Conservation (phyloP, 805 yeast genomes). For the Nakazawaea laoshanensis region DNA sequence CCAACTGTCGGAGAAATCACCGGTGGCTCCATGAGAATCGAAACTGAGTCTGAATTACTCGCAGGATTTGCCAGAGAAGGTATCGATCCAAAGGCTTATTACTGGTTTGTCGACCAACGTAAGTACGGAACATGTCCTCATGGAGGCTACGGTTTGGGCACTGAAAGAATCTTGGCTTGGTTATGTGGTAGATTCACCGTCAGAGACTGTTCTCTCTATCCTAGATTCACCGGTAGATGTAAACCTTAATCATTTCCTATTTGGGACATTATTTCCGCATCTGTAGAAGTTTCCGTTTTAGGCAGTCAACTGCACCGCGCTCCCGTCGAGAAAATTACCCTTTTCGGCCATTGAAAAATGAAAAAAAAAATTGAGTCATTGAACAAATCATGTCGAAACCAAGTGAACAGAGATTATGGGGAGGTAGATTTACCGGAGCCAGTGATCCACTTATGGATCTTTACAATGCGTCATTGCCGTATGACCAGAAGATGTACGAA, state of each 20-base stretch:
- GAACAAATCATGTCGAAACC: constrained; percentile 22
- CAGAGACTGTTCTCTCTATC: constrained; percentile 95
- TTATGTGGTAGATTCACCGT: constrained; percentile 96
- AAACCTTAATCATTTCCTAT: constrained; percentile 53
- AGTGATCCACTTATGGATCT: constrained; percentile 97
- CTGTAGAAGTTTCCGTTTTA: neutral
- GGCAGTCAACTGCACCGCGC: constrained; percentile 1
- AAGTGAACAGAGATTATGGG: constrained; percentile 82
- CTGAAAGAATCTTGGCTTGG: constrained; percentile 98
- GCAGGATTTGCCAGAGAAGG: constrained; percentile 93
- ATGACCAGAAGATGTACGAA: constrained; percentile 88
- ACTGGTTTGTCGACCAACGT: constrained; percentile 95
- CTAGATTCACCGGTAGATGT: constrained; percentile 97
- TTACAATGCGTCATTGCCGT: constrained; percentile 94
- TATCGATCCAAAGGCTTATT: constrained; percentile 74
- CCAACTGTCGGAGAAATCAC: constrained; percentile 99
- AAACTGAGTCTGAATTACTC: constrained; percentile 68
- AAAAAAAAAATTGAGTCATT: constrained; percentile 1
- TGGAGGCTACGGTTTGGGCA: constrained; percentile 98
- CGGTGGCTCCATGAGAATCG: constrained; percentile 99
- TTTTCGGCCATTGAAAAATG: neutral
- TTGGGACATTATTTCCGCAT: neutral
- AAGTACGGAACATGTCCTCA: constrained; percentile 97
- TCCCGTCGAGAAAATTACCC: constrained; percentile 1
- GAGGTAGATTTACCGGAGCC: constrained; percentile 96